Evolutionary conservation across 768 basidiomycete genomes (phyloP).

Genomic region (Chiua virens): DNA sequence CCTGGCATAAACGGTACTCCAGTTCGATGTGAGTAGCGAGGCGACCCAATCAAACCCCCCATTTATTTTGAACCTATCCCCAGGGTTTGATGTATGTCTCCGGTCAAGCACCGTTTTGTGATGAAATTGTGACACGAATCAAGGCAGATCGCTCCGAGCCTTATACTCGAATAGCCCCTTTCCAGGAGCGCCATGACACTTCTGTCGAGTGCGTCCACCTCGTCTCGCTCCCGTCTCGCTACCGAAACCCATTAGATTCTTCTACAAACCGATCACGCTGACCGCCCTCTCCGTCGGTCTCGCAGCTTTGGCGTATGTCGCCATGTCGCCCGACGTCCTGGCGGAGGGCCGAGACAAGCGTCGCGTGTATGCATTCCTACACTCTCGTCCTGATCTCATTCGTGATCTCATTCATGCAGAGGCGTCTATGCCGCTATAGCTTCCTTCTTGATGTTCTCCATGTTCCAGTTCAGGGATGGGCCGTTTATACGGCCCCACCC

Average conservation of each 20-base stretch:
- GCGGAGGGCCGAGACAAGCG: constrained; percentile 82
- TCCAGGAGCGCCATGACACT: constrained; percentile 81
- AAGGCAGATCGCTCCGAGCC: constrained; percentile 83
- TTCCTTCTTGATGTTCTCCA: constrained; percentile 77
- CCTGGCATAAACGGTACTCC: constrained; percentile 75
- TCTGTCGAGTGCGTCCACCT: constrained; percentile 65
- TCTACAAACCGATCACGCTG: constrained; percentile 82
- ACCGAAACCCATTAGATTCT: constrained; percentile 56
- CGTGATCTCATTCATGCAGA: constrained; percentile 38
- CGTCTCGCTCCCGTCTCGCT: neutral
- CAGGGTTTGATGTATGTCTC: constrained; percentile 83
- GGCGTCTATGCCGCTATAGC: constrained; percentile 75
- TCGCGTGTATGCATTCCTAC: constrained; percentile 58
- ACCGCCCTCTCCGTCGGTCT: constrained; percentile 69
- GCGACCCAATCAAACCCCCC: neutral
- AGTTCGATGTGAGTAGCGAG: constrained; percentile 68
- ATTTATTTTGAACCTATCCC: constrained; percentile 9
- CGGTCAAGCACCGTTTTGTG: constrained; percentile 1
- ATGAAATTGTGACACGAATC: constrained; percentile 15
- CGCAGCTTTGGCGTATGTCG: constrained; percentile 73
- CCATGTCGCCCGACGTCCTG: constrained; percentile 80
- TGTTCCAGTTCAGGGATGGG: constrained; percentile 88
- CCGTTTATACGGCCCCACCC: constrained; percentile 89
- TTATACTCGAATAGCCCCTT: constrained; percentile 80
- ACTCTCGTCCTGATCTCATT: neutral